Evolutionary conservation across 2,329 filamentous ascomycete species (phyloP).

Genomic region (Colletotrichum liaoningense): DNA sequence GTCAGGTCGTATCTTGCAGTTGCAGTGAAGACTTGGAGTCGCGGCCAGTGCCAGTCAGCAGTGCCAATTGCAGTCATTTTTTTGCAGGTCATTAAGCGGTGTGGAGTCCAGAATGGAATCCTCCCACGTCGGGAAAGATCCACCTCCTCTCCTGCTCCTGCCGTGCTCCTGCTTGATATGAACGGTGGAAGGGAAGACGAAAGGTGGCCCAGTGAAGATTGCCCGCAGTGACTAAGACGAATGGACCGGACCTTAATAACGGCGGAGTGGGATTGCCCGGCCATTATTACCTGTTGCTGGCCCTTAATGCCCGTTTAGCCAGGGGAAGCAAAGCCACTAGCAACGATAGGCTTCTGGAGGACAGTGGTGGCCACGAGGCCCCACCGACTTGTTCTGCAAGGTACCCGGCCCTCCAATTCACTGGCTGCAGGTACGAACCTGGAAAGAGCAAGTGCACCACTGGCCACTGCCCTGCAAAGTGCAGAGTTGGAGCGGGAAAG

Average conservation of each 20-base stretch:
- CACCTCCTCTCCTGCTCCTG: background rate
- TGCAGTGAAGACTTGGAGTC: background rate
- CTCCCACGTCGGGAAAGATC: background rate
- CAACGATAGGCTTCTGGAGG: slow-evolving; percentile 32
- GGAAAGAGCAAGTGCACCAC: background rate
- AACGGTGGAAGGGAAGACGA: background rate
- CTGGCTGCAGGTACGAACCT: background rate
- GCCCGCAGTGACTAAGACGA: background rate
- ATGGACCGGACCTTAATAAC: background rate
- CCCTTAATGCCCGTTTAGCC: slow-evolving; percentile 5
- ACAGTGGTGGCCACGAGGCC: slow-evolving; percentile 28
- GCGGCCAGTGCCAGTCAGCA: background rate
- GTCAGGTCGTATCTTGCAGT: background rate
- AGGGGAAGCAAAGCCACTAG: slow-evolving; percentile 27
- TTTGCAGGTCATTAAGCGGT: background rate
- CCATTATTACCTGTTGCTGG: background rate
- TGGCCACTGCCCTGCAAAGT: too few species aligned
- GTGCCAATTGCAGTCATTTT: background rate
- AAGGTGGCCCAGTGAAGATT: background rate
- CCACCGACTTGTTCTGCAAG: slow-evolving; percentile 27
- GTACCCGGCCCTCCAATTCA: slow-evolving; percentile 34
- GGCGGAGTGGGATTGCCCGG: slow-evolving; percentile 1
- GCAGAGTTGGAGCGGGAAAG: background rate
- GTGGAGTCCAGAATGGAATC: background rate
- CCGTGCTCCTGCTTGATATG: background rate